These are phyloP conservation scores for Cruciata laevipes DNA, from an alignment of 257 asterid genomes.

Conservation along the genomic window DNA sequence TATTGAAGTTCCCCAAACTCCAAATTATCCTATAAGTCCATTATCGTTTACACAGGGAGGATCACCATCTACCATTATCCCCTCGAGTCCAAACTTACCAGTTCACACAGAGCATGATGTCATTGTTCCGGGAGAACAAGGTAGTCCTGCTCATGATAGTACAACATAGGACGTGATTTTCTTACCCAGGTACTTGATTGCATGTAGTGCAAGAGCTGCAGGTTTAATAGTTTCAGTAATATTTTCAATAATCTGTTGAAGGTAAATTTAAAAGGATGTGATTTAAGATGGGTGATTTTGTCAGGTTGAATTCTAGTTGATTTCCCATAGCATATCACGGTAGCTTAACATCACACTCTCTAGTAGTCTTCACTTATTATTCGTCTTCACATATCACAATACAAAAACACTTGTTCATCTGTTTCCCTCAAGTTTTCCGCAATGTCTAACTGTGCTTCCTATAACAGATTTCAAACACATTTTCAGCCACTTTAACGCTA, in stretches of 20 bases:
- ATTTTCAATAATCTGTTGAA: neutral
- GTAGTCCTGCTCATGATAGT: neutral
- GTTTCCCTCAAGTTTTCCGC: too few species aligned
- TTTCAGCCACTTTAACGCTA: neutral
- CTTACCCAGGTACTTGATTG: neutral
- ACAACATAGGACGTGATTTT: neutral
- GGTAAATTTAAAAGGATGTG: neutral
- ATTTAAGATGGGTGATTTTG: neutral
- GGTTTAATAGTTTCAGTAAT: neutral
- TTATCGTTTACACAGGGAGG: slow-evolving; percentile 3
- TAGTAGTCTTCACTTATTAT: neutral
- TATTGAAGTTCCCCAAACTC: neutral
- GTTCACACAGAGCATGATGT: slow-evolving; percentile 22
- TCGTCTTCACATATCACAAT: neutral
- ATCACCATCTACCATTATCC: slow-evolving; percentile 15
- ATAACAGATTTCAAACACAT: neutral
- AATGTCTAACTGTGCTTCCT: too few species aligned
- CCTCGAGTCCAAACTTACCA: slow-evolving; percentile 31
- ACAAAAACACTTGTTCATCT: too few species aligned
- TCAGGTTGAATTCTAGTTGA: too few species aligned
- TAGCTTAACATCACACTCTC: too few species aligned
- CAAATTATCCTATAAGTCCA: slow-evolving; percentile 2
- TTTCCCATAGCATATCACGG: too few species aligned
- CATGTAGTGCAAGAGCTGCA: neutral
- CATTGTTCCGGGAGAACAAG: slow-evolving; percentile 9